Conservation (phyloP, 305 asterid genomes). For the Solanum hybrid region DNA sequence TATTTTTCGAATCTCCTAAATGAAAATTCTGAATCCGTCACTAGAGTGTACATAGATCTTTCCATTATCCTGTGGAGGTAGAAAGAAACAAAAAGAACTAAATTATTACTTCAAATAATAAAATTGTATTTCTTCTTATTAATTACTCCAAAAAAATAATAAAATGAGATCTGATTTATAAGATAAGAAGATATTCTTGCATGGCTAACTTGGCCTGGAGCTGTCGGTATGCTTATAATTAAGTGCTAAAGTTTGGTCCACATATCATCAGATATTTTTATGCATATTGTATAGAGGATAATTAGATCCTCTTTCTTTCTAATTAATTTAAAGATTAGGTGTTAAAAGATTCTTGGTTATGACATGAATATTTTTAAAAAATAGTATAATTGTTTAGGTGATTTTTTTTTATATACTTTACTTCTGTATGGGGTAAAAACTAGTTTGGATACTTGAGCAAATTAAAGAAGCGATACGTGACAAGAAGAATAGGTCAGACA, state of each 20-base stretch:
- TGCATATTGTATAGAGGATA: neutral
- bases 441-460: neutral
- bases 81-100: neutral
- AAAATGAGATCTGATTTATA: neutral
- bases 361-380: neutral
- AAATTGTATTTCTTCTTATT: neutral
- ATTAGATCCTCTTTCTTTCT: neutral
- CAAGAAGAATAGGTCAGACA: neutral
- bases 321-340: neutral
- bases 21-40: too few species aligned
- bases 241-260: neutral
- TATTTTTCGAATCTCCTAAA: too few species aligned
- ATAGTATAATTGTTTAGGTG: neutral
- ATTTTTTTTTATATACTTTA: neutral
- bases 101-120: neutral
- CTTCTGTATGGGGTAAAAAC: neutral
- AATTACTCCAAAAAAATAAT: neutral
- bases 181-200: slow-evolving; percentile 4
- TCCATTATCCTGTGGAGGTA: too few species aligned
- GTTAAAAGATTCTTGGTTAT: neutral
- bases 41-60: neutral
- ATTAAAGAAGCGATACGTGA: neutral
- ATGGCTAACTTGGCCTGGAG: slow-evolving; percentile 42
- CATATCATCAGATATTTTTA: neutral
- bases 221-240: slow-evolving; percentile 35